Evolutionary conservation across 2,329 filamentous ascomycete genomes (phyloP).

Genomic region (Claviceps sp.): DNA sequence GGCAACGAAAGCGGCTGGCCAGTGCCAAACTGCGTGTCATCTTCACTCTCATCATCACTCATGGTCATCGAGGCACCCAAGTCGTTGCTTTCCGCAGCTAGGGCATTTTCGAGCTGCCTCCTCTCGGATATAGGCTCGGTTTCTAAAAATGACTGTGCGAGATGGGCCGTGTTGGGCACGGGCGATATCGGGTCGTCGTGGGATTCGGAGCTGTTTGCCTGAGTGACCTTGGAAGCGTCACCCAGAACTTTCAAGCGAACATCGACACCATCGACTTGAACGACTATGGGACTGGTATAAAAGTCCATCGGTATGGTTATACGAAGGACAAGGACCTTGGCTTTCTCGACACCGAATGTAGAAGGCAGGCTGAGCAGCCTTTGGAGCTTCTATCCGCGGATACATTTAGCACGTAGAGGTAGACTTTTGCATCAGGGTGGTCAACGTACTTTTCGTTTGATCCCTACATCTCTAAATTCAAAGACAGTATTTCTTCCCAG

Average conservation of each 20-base stretch:
- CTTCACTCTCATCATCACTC: slow-evolving; percentile 49
- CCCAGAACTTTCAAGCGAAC: slow-evolving; percentile 46
- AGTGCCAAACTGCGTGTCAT: slow-evolving; percentile 50
- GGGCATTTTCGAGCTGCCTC: slow-evolving; percentile 52
- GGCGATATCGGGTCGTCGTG: slow-evolving; percentile 17
- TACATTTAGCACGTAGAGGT: slow-evolving; percentile 3
- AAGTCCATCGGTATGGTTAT: slow-evolving; percentile 81
- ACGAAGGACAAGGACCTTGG: slow-evolving; percentile 61
- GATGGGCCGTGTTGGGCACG: slow-evolving; percentile 56
- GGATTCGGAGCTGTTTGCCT: slow-evolving; percentile 13
- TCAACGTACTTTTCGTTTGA: slow-evolving; percentile 55
- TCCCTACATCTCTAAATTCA: slow-evolving; percentile 74
- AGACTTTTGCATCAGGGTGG: slow-evolving; percentile 8
- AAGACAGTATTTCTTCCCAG: slow-evolving; percentile 71
- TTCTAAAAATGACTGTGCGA: slow-evolving; percentile 68
- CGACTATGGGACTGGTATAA: slow-evolving; percentile 67
- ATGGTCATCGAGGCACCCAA: slow-evolving; percentile 45
- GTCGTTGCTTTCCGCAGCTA: slow-evolving; percentile 49
- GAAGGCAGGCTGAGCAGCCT: slow-evolving; percentile 60
- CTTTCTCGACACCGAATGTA: slow-evolving; percentile 56
- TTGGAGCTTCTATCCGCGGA: slow-evolving; percentile 55
- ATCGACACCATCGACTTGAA: slow-evolving; percentile 72
- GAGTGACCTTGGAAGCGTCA: slow-evolving; percentile 28
- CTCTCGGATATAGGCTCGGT: slow-evolving; percentile 54
- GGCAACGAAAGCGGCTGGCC: slow-evolving; percentile 58